Conservation (phyloP, 2,329 filamentous ascomycete genomes). For the Davidsoniella eucalypti region DNA sequence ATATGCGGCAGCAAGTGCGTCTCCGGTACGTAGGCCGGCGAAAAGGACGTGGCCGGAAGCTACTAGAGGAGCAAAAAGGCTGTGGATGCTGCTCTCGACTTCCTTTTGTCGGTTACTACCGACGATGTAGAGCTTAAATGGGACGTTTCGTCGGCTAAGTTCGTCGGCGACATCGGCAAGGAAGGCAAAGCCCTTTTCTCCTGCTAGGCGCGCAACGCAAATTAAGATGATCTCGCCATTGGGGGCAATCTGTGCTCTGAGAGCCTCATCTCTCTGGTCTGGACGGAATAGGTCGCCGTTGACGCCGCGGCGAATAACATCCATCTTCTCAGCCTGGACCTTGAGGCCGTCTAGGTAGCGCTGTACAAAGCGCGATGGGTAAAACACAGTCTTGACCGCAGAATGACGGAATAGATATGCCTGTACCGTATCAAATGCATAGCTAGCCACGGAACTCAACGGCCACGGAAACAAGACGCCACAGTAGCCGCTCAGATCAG, state of each 20-base stretch:
- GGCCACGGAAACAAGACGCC: constrained; percentile 50
- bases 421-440: constrained; percentile 45
- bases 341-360: constrained; percentile 42
- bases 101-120: constrained; percentile 49
- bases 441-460: constrained; percentile 43
- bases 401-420: constrained; percentile 47
- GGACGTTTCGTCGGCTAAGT: constrained; percentile 36
- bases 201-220: constrained; percentile 49
- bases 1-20: constrained; percentile 46
- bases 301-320: constrained; percentile 47
- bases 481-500: constrained; percentile 52
- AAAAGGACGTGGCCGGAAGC: constrained; percentile 42
- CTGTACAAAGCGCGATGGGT: constrained; percentile 46
- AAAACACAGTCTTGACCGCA: constrained; percentile 50
- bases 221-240: constrained; percentile 48
- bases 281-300: constrained; percentile 47
- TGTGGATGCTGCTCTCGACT: constrained; percentile 44
- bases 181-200: constrained; percentile 57
- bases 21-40: constrained; percentile 46
- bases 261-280: constrained; percentile 29
- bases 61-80: constrained; percentile 36
- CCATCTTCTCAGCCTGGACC: constrained; percentile 39
- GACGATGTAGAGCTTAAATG: constrained; percentile 49
- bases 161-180: constrained; percentile 37
- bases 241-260: constrained; percentile 39